Evolutionary conservation across 2,329 filamentous ascomycete genomes (phyloP).

Genomic region (Colletotrichum liriopes): DNA sequence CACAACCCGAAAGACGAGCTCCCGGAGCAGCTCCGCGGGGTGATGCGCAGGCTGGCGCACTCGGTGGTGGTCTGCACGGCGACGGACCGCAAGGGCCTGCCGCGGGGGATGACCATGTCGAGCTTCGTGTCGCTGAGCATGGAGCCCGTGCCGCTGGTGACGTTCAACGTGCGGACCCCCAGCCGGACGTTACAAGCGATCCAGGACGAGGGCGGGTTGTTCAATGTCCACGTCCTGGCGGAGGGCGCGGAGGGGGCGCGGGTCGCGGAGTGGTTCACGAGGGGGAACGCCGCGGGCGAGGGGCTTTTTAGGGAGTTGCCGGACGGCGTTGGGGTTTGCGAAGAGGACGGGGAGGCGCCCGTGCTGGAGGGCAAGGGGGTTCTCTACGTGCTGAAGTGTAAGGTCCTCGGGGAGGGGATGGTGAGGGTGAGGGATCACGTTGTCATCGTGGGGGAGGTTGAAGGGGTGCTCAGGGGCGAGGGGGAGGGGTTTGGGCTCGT

Average conservation of each 20-base stretch:
- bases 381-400: constrained; percentile 64
- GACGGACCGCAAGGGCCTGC: constrained; percentile 50
- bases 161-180: constrained; percentile 71
- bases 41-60: constrained; percentile 69
- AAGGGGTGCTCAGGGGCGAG: constrained; percentile 57
- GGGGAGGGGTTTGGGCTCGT: constrained; percentile 61
- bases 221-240: constrained; percentile 71
- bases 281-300: constrained; percentile 60
- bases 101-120: constrained; percentile 72
- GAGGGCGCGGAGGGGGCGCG: constrained; percentile 63
- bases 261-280: constrained; percentile 68
- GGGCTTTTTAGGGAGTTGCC: constrained; percentile 57
- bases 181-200: constrained; percentile 71
- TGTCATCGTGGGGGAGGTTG: constrained; percentile 67
- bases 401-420: constrained; percentile 61
- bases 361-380: constrained; percentile 67
- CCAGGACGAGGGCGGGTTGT: constrained; percentile 55
- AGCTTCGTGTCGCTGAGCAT: constrained; percentile 72
- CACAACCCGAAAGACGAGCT: constrained; percentile 47
- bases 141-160: constrained; percentile 65
- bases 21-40: constrained; percentile 63
- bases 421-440: constrained; percentile 67
- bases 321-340: constrained; percentile 40
- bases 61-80: constrained; percentile 71
- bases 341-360: constrained; percentile 52